Percentiles rank a stretch among this genome's conserved stretches.
Evolutionary conservation across 192 early-diverging fungal genomes (phyloP).

Genomic region (Podila epigama): DNA sequence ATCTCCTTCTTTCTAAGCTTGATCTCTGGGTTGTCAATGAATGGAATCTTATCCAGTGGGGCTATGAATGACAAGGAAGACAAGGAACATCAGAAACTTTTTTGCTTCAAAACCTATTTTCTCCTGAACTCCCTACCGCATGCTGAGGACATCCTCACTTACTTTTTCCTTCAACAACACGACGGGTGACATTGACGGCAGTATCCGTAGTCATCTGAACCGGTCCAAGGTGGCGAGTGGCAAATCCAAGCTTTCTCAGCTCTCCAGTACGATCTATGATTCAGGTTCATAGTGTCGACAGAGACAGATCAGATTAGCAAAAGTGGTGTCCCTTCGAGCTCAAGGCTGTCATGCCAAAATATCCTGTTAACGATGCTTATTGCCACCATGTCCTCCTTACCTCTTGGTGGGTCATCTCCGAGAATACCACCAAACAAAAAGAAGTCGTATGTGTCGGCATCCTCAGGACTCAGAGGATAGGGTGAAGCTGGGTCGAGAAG

Average conservation of each 20-base stretch:
- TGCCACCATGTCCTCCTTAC: conserved; percentile 27
- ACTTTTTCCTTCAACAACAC: conserved; percentile 70
- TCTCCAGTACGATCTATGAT: conserved; percentile 59
- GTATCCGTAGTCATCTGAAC: conserved; percentile 91
- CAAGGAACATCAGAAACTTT: too few species aligned
- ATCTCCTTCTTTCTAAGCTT: conserved; percentile 71
- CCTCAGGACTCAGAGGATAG: conserved; percentile 64
- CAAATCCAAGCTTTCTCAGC: conserved; percentile 74
- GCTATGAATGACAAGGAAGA: conserved; percentile 20
- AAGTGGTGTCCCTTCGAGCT: too few species aligned
- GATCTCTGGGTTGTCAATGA: conserved; percentile 79
- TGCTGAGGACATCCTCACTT: conserved; percentile 5
- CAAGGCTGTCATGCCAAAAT: neutral
- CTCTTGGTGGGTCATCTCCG: conserved; percentile 72
- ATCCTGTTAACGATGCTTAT: neutral
- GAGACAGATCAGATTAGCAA: too few species aligned
- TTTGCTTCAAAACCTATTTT: neutral
- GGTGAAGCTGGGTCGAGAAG: conserved; percentile 75
- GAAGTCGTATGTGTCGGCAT: conserved; percentile 72
- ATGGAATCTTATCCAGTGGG: conserved; percentile 68
- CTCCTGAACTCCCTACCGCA: too few species aligned
- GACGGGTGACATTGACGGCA: conserved; percentile 74
- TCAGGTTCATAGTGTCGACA: neutral
- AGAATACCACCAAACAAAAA: conserved; percentile 87
- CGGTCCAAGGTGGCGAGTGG: conserved; percentile 72